phyloP scores from a whole-genome alignment of 2,329 filamentous ascomycete genomes.

The Fusarium pseudograminearum region DNA sequence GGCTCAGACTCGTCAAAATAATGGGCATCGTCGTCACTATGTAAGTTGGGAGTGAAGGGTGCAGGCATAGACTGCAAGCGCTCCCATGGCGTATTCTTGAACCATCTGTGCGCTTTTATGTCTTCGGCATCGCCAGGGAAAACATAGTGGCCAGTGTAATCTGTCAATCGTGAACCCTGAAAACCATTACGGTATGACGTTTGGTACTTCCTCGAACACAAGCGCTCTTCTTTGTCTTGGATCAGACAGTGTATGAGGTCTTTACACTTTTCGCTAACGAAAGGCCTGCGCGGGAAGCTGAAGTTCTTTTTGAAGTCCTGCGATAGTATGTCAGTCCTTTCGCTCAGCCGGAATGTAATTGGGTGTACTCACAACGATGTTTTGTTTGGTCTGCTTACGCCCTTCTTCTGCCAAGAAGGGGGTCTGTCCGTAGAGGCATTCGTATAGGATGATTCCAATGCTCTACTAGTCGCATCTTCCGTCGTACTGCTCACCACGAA shows the following conservation, averaged over 20 bases:
- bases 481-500: slow-evolving; percentile 85
- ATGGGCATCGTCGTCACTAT: slow-evolving; percentile 77
- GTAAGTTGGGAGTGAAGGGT: slow-evolving; percentile 83
- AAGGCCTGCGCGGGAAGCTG: slow-evolving; percentile 74
- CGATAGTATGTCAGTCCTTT: slow-evolving; percentile 15
- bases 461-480: slow-evolving; percentile 98
- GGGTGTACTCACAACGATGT: slow-evolving; percentile 74
- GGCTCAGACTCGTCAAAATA: slow-evolving; percentile 90
- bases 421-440: slow-evolving; percentile 92
- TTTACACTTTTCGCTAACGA: slow-evolving; percentile 77
- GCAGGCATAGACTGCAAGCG: slow-evolving; percentile 76
- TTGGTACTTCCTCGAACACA: slow-evolving; percentile 82
- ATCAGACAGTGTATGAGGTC: slow-evolving; percentile 81
- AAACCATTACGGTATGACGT: slow-evolving; percentile 66
- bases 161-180: slow-evolving; percentile 37
- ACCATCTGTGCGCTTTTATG: slow-evolving; percentile 91
- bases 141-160: slow-evolving; percentile 69
- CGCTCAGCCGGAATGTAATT: not conserved
- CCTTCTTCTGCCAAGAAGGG: slow-evolving; percentile 86
- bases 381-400: slow-evolving; percentile 84
- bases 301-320: slow-evolving; percentile 80
- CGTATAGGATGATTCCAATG: slow-evolving; percentile 91
- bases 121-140: slow-evolving; percentile 87
- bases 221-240: slow-evolving; percentile 77
- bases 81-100: slow-evolving; percentile 82